Evolutionary conservation across 768 basidiomycete species (phyloP).

Genomic region (Boletus tomentosulus): DNA sequence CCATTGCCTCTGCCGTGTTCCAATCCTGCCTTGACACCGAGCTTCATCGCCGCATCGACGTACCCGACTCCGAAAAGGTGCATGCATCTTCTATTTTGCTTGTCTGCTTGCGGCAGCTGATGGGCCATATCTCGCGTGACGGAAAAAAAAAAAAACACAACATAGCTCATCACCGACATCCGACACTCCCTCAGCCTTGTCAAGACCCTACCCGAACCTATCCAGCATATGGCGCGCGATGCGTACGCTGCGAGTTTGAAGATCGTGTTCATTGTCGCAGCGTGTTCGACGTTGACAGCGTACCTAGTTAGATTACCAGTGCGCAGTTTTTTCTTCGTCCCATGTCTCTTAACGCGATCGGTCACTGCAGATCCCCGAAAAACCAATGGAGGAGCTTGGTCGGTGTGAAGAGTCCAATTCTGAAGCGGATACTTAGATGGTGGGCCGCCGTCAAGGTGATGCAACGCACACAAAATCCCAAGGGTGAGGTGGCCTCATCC

Average conservation of each 20-base stretch:
- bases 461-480: too few species aligned
- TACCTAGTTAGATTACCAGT: constrained; percentile 18
- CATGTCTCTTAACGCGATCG: neutral
- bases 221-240: constrained; percentile 17
- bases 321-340: neutral
- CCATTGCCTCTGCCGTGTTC: constrained; percentile 21
- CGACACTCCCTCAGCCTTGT: constrained; percentile 22
- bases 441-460: too few species aligned
- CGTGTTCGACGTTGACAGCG: constrained; percentile 18
- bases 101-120: too few species aligned
- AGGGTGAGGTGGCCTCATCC: too few species aligned
- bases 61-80: constrained; percentile 10
- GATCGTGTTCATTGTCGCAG: too few species aligned
- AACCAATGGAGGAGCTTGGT: neutral
- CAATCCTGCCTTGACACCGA: constrained; percentile 15
- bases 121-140: neutral
- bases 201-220: neutral
- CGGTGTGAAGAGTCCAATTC: neutral
- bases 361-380: neutral
- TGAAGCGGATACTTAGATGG: neutral
- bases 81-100: neutral
- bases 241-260: too few species aligned
- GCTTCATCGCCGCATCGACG: constrained; percentile 13
- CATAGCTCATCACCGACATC: constrained; percentile 14
- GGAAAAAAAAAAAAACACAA: neutral